These are phyloP conservation scores for Penicillium psychrofluorescens DNA, from an alignment of 495 filamentous ascomycete species.

Conservation along the genomic window DNA sequence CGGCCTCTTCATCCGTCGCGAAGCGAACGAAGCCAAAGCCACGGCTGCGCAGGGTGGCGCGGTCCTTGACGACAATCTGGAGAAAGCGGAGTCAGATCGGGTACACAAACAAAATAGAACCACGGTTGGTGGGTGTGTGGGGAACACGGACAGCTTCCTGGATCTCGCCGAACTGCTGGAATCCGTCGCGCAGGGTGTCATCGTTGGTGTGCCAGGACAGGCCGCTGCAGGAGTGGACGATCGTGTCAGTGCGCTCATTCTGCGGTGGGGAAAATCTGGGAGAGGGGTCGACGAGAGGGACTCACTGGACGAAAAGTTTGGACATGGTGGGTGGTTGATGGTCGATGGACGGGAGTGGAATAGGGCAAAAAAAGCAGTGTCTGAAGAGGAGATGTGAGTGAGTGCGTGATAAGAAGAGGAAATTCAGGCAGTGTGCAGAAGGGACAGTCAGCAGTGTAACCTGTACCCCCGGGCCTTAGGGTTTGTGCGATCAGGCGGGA, in stretches of 20 bases:
- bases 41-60: slow-evolving; percentile 89
- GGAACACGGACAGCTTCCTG: slow-evolving; percentile 79
- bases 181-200: slow-evolving; percentile 69
- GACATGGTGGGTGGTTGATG: slow-evolving; percentile 12
- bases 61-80: slow-evolving; percentile 95
- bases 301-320: slow-evolving; percentile 24
- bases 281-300: not conserved
- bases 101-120: not conserved
- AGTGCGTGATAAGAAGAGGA: not conserved
- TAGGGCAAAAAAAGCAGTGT: slow-evolving; percentile 3
- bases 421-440: slow-evolving; percentile 1
- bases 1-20: slow-evolving; percentile 70
- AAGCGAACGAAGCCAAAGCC: slow-evolving; percentile 97
- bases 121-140: not conserved
- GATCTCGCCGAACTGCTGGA: slow-evolving; percentile 79
- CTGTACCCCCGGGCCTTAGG: not conserved
- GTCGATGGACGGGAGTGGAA: not conserved
- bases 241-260: too few species aligned
- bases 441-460: slow-evolving; percentile 2
- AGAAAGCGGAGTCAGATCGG: slow-evolving; percentile 7
- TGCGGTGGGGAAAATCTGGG: slow-evolving; percentile 3
- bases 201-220: slow-evolving; percentile 98
- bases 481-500: too few species aligned
- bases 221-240: slow-evolving; percentile 49
- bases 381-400: slow-evolving; percentile 17